Percentiles rank a stretch among this genome's conserved stretches.
Evolutionary conservation across 176 grass and related monocot species (phyloP).

Genomic region (Microstegium vimineum): DNA sequence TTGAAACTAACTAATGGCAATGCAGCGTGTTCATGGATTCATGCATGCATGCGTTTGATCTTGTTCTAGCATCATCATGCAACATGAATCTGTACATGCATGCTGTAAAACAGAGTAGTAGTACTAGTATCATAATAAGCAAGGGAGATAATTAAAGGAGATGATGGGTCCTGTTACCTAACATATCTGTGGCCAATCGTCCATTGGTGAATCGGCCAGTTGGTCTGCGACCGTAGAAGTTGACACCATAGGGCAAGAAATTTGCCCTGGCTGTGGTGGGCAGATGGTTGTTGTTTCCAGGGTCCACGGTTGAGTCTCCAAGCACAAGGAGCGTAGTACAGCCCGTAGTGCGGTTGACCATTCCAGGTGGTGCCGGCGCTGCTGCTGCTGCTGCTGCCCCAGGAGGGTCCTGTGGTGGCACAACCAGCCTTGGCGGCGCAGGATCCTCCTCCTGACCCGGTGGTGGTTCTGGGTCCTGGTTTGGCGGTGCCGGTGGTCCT

Average conservation of each 20-base stretch:
- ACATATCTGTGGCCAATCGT: slow-evolving; percentile 55
- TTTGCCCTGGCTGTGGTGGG: slow-evolving; percentile 53
- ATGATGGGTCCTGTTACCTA: slow-evolving; percentile 28
- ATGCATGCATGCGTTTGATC: not conserved
- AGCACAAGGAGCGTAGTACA: slow-evolving; percentile 45
- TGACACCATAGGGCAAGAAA: slow-evolving; percentile 55
- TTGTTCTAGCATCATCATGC: not conserved
- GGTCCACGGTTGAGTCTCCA: slow-evolving; percentile 70
- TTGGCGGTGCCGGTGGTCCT: not conserved
- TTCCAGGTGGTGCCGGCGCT: not conserved
- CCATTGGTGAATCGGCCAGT: slow-evolving; percentile 61
- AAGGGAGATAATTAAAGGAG: too few relatives aligned
- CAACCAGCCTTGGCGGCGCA: slow-evolving; percentile 20
- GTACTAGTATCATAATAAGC: not conserved
- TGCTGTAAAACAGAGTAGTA: not conserved
- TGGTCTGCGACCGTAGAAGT: slow-evolving; percentile 42
- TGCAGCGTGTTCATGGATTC: not conserved
- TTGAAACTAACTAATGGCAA: not conserved
- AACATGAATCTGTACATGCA: not conserved
- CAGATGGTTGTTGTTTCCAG: slow-evolving; percentile 73
- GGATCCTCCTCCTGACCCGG: slow-evolving; percentile 4
- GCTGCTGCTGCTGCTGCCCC: too few relatives aligned
- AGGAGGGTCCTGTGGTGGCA: slow-evolving; percentile 16
- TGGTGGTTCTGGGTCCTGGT: not conserved
- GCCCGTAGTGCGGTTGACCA: not conserved